Evolutionary conservation across 2,329 filamentous ascomycete genomes (phyloP).

Genomic region (Penicillium sp.): DNA sequence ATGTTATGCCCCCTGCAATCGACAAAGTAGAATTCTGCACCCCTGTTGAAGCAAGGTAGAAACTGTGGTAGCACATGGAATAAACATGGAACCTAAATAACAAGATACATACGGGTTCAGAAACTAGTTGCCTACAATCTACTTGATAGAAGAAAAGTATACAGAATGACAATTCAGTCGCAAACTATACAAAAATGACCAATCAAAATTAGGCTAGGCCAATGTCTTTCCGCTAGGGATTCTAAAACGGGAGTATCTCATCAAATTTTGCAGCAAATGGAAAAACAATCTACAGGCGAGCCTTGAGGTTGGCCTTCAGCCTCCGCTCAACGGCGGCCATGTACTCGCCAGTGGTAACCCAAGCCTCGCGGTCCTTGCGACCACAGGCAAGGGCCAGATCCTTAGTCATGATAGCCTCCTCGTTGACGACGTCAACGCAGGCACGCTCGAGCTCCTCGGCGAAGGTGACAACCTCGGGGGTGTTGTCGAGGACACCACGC

Average conservation of each 20-base stretch:
- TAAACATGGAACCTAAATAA: not conserved
- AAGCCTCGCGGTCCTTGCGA: conserved; percentile 77
- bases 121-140: not conserved
- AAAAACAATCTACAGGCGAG: conserved; percentile 32
- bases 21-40: not conserved
- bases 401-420: conserved; percentile 98
- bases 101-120: not conserved
- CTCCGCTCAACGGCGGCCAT: conserved; percentile 87
- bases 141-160: not conserved
- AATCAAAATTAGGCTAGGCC: conserved; percentile 13
- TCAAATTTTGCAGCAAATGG: conserved; percentile 8
- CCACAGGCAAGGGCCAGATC: conserved; percentile 94
- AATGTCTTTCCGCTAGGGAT: not conserved
- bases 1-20: not conserved
- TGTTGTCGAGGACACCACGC: conserved; percentile 79
- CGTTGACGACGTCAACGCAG: conserved; percentile 88
- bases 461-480: conserved; percentile 87
- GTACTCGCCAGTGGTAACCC: conserved; percentile 91
- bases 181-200: conserved; percentile 17
- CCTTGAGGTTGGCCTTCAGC: conserved; percentile 68
- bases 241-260: conserved; percentile 19
- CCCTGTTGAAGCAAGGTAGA: not conserved
- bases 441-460: conserved; percentile 90
- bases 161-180: conserved; percentile 8
- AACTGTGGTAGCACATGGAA: not conserved